Conservation (phyloP, 345 rosid genomes). For the Brassica incana region DNA sequence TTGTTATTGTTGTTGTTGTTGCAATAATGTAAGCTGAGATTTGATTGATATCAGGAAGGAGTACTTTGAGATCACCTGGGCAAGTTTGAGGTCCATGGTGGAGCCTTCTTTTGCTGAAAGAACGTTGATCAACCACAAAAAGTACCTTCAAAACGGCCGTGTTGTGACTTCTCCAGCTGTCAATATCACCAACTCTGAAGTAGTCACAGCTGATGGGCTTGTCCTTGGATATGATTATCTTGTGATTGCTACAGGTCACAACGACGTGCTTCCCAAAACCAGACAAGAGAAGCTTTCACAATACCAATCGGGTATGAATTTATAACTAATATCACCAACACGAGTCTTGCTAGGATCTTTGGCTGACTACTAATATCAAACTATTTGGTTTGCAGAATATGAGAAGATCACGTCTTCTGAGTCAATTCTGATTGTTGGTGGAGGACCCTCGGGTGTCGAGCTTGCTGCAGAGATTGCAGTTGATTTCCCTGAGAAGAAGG, state of each 20-base stretch:
- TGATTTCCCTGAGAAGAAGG: constrained; percentile 60
- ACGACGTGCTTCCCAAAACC: constrained; percentile 54
- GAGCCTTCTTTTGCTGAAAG: constrained; percentile 76
- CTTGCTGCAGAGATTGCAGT: constrained; percentile 85
- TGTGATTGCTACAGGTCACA: constrained; percentile 80
- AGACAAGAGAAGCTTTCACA: constrained; percentile 59
- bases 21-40: background rate
- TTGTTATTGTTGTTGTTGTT: background rate
- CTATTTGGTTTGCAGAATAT: constrained; percentile 48
- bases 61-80: constrained; percentile 72
- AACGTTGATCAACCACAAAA: constrained; percentile 66
- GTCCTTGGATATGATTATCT: constrained; percentile 66
- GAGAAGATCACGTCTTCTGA: constrained; percentile 71
- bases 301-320: constrained; percentile 52
- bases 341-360: background rate
- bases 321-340: background rate
- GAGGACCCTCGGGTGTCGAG: constrained; percentile 94
- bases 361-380: background rate
- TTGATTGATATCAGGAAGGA: constrained; percentile 51
- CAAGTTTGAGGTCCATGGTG: constrained; percentile 72
- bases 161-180: constrained; percentile 62
- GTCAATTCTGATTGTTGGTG: constrained; percentile 85
- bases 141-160: constrained; percentile 62
- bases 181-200: constrained; percentile 59
- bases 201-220: constrained; percentile 53